Evolutionary conservation across 2,329 filamentous ascomycete genomes (phyloP).

Genomic region (Simplicillium sp.): DNA sequence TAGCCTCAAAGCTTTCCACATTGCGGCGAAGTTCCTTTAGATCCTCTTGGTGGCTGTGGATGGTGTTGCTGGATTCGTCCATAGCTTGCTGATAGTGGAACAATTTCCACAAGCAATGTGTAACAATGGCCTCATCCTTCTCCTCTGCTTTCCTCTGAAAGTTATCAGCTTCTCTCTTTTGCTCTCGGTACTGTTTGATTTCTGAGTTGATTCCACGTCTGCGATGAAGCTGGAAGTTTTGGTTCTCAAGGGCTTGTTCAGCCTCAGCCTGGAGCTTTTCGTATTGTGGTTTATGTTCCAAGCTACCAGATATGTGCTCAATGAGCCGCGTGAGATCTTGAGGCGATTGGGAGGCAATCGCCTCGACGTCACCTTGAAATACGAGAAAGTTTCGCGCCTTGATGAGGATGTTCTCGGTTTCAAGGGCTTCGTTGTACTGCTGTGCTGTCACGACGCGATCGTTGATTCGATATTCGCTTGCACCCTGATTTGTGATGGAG

Average conservation of each 20-base stretch:
- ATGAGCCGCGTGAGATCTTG: slow-evolving; percentile 89
- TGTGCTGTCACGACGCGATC: slow-evolving; percentile 79
- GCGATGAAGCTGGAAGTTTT: slow-evolving; percentile 78
- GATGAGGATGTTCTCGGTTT: slow-evolving; percentile 92
- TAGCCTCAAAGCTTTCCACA: slow-evolving; percentile 73
- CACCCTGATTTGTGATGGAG: slow-evolving; percentile 77
- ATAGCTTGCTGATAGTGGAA: slow-evolving; percentile 92
- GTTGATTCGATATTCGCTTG: slow-evolving; percentile 96
- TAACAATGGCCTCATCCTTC: slow-evolving; percentile 82
- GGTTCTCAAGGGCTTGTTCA: slow-evolving; percentile 80
- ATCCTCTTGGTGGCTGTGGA: slow-evolving; percentile 89
- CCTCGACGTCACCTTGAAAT: slow-evolving; percentile 96
- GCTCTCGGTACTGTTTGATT: slow-evolving; percentile 94
- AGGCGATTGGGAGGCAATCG: slow-evolving; percentile 89
- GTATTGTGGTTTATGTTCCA: slow-evolving; percentile 92
- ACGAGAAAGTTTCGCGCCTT: slow-evolving; percentile 97
- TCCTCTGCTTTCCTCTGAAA: slow-evolving; percentile 88
- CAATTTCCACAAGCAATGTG: slow-evolving; percentile 91
- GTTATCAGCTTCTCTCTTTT: slow-evolving; percentile 90
- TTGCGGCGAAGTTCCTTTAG: slow-evolving; percentile 86
- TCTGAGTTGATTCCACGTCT: slow-evolving; percentile 94
- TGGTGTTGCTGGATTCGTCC: slow-evolving; percentile 82
- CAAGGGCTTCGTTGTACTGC: slow-evolving; percentile 87
- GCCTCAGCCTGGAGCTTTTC: slow-evolving; percentile 80
- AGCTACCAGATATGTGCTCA: slow-evolving; percentile 92